Evolutionary conservation across 129 eudicot genomes (phyloP).

Genomic region (Centaurea solstitialis): DNA sequence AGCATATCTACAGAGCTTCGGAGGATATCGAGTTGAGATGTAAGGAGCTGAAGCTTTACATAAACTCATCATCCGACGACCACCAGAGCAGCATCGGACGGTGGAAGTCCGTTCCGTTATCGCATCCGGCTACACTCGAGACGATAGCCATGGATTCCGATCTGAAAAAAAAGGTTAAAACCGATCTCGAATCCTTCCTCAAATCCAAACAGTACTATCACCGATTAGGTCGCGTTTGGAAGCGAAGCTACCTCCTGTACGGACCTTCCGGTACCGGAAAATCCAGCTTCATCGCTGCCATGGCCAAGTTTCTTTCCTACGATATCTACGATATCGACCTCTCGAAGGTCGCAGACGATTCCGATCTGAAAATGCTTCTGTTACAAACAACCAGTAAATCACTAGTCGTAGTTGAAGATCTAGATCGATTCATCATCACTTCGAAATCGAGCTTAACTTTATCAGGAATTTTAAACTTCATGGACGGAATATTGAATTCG

Average conservation of each 20-base stretch:
- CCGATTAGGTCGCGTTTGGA: slow-evolving; percentile 87
- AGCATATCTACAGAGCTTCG: slow-evolving; percentile 59
- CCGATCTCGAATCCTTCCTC: slow-evolving; percentile 65
- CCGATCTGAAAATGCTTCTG: slow-evolving; percentile 63
- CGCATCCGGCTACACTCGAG: slow-evolving; percentile 74
- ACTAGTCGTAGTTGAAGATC: slow-evolving; percentile 61
- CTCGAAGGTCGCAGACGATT: slow-evolving; percentile 50
- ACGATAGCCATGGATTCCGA: slow-evolving; percentile 76
- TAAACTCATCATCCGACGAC: slow-evolving; percentile 19
- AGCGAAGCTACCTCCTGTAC: slow-evolving; percentile 73
- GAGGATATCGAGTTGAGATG: slow-evolving; percentile 59
- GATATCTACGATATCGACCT: slow-evolving; percentile 71
- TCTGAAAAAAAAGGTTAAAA: slow-evolving; percentile 50
- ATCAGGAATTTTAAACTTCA: slow-evolving; percentile 78
- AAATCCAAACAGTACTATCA: slow-evolving; percentile 78
- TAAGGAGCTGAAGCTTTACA: slow-evolving; percentile 47
- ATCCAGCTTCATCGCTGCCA: slow-evolving; percentile 73
- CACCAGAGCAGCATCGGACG: slow-evolving; percentile 26
- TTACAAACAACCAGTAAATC: slow-evolving; percentile 48
- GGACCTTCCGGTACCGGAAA: slow-evolving; percentile 91
- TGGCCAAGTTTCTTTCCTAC: slow-evolving; percentile 56
- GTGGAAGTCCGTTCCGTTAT: slow-evolving; percentile 61
- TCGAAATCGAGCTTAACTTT: slow-evolving; percentile 34
- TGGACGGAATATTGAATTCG: slow-evolving; percentile 78
- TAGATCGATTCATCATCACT: slow-evolving; percentile 47